Conservation (phyloP, 139 green algal species). For the Closterium sp. region DNA sequence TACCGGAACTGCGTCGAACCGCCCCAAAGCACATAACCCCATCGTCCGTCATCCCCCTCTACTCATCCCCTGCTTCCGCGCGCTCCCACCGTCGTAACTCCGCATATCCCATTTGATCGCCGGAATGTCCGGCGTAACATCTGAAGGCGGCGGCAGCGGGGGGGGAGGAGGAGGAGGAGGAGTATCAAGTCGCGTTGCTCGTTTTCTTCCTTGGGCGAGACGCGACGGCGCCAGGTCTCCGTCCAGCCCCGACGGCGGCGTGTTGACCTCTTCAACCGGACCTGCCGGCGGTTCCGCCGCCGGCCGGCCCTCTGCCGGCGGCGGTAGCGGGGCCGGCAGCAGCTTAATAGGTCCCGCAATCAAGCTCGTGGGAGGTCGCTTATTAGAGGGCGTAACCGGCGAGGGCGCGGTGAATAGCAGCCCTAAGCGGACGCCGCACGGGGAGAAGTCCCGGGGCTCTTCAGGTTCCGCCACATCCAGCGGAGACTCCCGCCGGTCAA, state of each 20-base stretch:
- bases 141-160: neutral
- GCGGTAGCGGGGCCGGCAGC: neutral
- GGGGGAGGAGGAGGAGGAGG: no score
- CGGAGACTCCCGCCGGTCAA: neutral
- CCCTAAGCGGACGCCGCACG: neutral
- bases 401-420: neutral
- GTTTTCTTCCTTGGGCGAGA: neutral
- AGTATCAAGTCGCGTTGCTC: neutral
- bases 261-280: neutral
- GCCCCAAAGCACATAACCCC: no score
- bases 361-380: neutral
- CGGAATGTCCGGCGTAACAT: neutral
- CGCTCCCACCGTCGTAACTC: neutral
- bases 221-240: neutral
- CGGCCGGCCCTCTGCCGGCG: neutral
- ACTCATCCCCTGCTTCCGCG: neutral
- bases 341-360: neutral
- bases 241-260: neutral
- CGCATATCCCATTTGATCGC: neutral
- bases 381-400: neutral
- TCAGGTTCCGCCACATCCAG: neutral
- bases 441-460: neutral
- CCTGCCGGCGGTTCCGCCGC: neutral
- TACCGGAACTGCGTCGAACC: no score
- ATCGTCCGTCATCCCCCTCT: no score